These are phyloP conservation scores for Diaporthe citriasiana DNA, from an alignment of 2,329 filamentous ascomycete genomes.

Conservation along the genomic window DNA sequence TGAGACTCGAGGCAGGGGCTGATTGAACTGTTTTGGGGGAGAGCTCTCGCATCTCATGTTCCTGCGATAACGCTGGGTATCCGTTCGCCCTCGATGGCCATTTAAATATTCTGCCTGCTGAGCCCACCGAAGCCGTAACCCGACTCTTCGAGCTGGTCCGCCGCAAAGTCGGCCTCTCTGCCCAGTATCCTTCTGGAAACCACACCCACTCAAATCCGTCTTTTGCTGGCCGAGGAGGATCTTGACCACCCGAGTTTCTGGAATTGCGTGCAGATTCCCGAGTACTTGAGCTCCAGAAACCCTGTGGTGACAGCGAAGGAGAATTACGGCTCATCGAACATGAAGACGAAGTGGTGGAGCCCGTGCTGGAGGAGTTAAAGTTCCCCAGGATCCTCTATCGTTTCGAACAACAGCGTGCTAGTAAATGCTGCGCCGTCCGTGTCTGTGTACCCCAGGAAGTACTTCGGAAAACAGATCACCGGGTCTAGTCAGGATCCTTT, in stretches of 20 bases:
- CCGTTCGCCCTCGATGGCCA: slow-evolving; percentile 26
- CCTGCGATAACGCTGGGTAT: neutral
- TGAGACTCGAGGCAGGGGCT: slow-evolving; percentile 44
- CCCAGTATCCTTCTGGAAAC: slow-evolving; percentile 74
- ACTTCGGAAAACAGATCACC: too few relatives aligned
- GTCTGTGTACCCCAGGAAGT: too few relatives aligned
- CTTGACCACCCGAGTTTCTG: slow-evolving; percentile 49
- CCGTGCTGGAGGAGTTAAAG: neutral
- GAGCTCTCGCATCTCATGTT: slow-evolving; percentile 33
- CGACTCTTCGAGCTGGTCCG: slow-evolving; percentile 20
- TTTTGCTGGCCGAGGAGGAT: slow-evolving; percentile 69
- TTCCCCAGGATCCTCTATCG: neutral
- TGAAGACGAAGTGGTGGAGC: too few relatives aligned
- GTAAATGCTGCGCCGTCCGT: neutral
- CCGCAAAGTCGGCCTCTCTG: slow-evolving; percentile 60
- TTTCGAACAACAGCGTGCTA: neutral
- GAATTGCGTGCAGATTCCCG: slow-evolving; percentile 13
- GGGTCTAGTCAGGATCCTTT: neutral
- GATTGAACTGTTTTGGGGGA: slow-evolving; percentile 47
- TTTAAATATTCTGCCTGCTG: slow-evolving; percentile 55
- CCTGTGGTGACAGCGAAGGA: slow-evolving; percentile 39
- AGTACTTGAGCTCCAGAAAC: slow-evolving; percentile 22
- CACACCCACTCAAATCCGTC: slow-evolving; percentile 73
- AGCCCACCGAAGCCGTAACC: slow-evolving; percentile 46
- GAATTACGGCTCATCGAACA: slow-evolving; percentile 39